A percentile compares a stretch with the other conserved stretches of the same genome.
Conservation (phyloP, 2,329 filamentous ascomycete genomes). For the Eurotiales sp. region DNA sequence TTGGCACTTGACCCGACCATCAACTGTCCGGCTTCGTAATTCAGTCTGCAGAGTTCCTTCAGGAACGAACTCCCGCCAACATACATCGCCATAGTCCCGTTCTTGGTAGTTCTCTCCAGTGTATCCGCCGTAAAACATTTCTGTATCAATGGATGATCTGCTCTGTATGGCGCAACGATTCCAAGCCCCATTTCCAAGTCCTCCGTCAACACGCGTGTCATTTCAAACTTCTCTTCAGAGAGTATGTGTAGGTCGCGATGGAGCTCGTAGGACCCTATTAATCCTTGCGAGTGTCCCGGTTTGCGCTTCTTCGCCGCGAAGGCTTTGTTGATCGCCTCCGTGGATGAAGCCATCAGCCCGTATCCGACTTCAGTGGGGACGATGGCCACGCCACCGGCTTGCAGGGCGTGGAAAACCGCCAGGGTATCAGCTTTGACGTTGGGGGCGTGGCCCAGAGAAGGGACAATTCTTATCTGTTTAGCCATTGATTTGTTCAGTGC, state of each 20-base stretch:
- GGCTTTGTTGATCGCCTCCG: slow-evolving; percentile 19
- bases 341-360: slow-evolving; percentile 21
- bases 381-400: slow-evolving; percentile 24
- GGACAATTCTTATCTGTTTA: background rate
- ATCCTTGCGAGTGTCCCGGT: slow-evolving; percentile 24
- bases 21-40: slow-evolving; percentile 19
- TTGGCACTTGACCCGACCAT: slow-evolving; percentile 31
- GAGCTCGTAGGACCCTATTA: slow-evolving; percentile 25
- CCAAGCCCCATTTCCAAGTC: slow-evolving; percentile 25
- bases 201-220: slow-evolving; percentile 21
- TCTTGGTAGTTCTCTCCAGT: slow-evolving; percentile 16
- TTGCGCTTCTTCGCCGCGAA: slow-evolving; percentile 20
- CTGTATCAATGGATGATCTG: slow-evolving; percentile 23
- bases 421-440: slow-evolving; percentile 19
- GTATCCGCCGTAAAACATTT: slow-evolving; percentile 15
- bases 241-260: slow-evolving; percentile 24
- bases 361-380: slow-evolving; percentile 26
- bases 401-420: slow-evolving; percentile 21
- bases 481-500: background rate
- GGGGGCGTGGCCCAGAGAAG: background rate
- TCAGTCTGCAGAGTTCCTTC: slow-evolving; percentile 24
- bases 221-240: slow-evolving; percentile 13
- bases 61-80: slow-evolving; percentile 26
- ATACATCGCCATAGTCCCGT: slow-evolving; percentile 26
- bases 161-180: slow-evolving; percentile 22